phyloP scores from a whole-genome alignment of 2,329 filamentous ascomycete species.

The Pezicula rhizophila region DNA sequence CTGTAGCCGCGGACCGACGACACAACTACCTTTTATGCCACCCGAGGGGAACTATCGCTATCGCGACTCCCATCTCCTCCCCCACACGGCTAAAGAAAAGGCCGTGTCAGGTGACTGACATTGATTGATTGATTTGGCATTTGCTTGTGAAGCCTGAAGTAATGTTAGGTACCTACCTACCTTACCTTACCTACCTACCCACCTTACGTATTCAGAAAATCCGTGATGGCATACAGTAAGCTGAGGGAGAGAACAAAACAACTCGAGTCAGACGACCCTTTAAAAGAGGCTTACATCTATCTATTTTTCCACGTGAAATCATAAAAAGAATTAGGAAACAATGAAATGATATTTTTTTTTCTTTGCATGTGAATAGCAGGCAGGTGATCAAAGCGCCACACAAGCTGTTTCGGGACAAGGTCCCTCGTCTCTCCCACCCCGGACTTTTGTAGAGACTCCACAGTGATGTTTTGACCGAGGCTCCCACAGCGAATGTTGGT shows the following conservation, averaged over 20 bases:
- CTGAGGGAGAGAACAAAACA: background rate
- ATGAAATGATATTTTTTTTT: background rate
- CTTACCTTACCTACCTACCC: too few relatives aligned
- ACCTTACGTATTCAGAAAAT: background rate
- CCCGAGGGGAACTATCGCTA: too few relatives aligned
- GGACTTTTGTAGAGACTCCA: too few relatives aligned
- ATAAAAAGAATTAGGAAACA: background rate
- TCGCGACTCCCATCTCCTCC: too few relatives aligned
- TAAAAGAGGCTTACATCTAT: background rate
- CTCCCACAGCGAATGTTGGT: too few relatives aligned
- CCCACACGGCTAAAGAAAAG: background rate
- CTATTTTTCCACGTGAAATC: background rate
- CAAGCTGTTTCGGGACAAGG: background rate
- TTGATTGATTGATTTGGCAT: background rate
- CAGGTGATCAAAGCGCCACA: background rate
- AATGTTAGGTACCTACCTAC: background rate
- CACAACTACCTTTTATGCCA: too few relatives aligned
- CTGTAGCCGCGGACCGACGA: too few relatives aligned
- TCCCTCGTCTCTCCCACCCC: too few relatives aligned
- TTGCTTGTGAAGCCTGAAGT: background rate
- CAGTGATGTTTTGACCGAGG: too few relatives aligned
- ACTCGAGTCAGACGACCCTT: background rate
- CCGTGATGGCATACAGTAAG: background rate
- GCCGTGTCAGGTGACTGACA: background rate
- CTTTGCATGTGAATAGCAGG: background rate